Evolutionary conservation across 2,329 filamentous ascomycete genomes (phyloP).

Genomic region (Ascochyta clinopodiicola): DNA sequence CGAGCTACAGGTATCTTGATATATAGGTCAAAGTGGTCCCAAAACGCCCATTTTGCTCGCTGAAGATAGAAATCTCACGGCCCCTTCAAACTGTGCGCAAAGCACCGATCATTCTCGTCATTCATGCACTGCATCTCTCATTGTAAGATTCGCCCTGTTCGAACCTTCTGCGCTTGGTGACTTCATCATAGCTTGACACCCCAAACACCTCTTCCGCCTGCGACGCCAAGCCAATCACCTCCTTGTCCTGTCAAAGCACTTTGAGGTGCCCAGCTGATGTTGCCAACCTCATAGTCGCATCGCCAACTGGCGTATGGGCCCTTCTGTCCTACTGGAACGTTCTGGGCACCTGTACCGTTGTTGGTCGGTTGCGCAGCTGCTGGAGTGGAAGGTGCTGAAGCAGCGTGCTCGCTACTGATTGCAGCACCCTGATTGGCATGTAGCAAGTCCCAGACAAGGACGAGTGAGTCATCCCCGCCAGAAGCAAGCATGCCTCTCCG

Average conservation of each 20-base stretch:
- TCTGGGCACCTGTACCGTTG: constrained; percentile 33
- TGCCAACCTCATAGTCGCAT: constrained; percentile 86
- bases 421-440: constrained; percentile 65
- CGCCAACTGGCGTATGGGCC: constrained; percentile 79
- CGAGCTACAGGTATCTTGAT: constrained; percentile 2
- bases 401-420: constrained; percentile 52
- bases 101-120: constrained; percentile 1
- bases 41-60: constrained; percentile 6
- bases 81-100: not conserved
- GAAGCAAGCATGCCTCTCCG: constrained; percentile 88
- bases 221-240: constrained; percentile 84
- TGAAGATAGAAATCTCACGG: not conserved
- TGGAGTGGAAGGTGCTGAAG: constrained; percentile 32
- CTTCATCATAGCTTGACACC: constrained; percentile 65
- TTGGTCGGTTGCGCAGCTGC: constrained; percentile 36
- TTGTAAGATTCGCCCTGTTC: not conserved
- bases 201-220: constrained; percentile 82
- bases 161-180: not conserved
- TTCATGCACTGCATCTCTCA: constrained; percentile 7
- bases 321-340: constrained; percentile 59
- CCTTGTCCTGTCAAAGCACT: constrained; percentile 70
- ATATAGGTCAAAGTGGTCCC: not conserved
- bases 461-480: constrained; percentile 88
- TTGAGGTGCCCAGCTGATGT: constrained; percentile 83
- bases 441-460: constrained; percentile 92